Evolutionary conservation across 169 alveolate genomes (phyloP).

Genomic region (Plasmodium sp.): DNA sequence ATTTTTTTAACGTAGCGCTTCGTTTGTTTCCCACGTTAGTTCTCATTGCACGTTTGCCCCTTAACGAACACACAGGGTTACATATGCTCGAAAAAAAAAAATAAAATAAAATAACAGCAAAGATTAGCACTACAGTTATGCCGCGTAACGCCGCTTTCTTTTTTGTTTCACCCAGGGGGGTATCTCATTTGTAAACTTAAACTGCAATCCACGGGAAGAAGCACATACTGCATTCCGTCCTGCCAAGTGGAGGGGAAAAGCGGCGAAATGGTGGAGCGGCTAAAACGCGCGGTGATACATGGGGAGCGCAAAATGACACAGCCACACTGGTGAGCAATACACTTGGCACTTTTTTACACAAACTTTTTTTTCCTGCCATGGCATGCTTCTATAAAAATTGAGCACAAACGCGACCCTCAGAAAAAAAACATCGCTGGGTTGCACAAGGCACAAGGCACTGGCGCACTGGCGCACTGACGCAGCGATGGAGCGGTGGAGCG

Average conservation of each 20-base stretch:
- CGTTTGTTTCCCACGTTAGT: neutral
- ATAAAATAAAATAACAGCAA: neutral
- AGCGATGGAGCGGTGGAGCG: too few species aligned
- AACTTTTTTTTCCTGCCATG: neutral
- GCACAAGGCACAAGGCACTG: neutral
- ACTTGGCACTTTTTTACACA: neutral
- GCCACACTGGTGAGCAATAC: neutral
- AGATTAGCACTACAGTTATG: neutral
- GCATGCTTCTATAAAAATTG: neutral
- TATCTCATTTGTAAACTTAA: neutral
- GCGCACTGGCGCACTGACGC: neutral
- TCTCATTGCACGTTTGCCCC: neutral
- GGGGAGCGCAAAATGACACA: neutral
- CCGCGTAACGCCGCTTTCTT: neutral
- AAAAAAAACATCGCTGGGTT: neutral
- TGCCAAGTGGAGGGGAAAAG: neutral
- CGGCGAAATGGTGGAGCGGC: neutral
- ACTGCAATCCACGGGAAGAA: neutral
- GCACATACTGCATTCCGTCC: neutral
- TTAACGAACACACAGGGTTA: neutral
- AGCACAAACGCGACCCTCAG: neutral
- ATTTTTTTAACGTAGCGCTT: neutral
- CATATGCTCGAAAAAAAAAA: neutral
- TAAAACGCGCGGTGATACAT: neutral
- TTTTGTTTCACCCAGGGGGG: neutral